These are phyloP conservation scores for Rhizoctonia solani DNA, from an alignment of 1,284 basidiomycete genomes.

Conservation along the genomic window DNA sequence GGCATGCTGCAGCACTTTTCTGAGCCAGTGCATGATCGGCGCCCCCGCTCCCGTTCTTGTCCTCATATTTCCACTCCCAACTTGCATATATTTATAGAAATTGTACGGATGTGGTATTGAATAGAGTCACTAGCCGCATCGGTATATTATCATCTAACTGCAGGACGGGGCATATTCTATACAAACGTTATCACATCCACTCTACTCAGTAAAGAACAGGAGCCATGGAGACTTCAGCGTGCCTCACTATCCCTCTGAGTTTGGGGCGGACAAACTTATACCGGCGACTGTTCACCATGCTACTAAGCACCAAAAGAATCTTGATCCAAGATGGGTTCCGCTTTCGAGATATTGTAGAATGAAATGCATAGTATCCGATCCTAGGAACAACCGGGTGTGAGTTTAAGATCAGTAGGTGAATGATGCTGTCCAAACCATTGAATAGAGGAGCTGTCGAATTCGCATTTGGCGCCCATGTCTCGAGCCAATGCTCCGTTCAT, in stretches of 20 bases:
- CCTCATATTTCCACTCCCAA: not conserved
- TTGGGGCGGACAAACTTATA: not conserved
- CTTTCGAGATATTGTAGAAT: conserved; percentile 62
- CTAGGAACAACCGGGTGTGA: conserved; percentile 52
- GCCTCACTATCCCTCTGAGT: not conserved
- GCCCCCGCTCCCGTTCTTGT: not conserved
- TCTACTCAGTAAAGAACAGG: conserved; percentile 6
- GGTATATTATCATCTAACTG: not conserved
- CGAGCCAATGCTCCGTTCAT: conserved; percentile 52
- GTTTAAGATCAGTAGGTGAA: not conserved
- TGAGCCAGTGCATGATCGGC: not conserved
- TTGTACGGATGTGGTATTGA: not conserved
- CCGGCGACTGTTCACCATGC: conserved; percentile 1
- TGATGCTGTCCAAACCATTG: conserved; percentile 56
- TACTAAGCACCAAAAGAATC: conserved; percentile 1
- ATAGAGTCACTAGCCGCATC: not conserved
- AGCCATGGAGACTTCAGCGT: conserved; percentile 6
- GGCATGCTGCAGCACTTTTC: not conserved
- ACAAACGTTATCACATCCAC: not conserved
- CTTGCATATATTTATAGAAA: not conserved
- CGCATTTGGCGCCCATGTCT: conserved; percentile 47
- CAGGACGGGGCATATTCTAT: not conserved
- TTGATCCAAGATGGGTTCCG: conserved; percentile 44
- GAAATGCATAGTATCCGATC: conserved; percentile 80
- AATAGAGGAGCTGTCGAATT: conserved; percentile 57